Evolutionary conservation across 2,329 filamentous ascomycete species (phyloP), one percentile per base, ranked within the genome.

Genomic region (Plectosphaerella cucumerina): DNA sequence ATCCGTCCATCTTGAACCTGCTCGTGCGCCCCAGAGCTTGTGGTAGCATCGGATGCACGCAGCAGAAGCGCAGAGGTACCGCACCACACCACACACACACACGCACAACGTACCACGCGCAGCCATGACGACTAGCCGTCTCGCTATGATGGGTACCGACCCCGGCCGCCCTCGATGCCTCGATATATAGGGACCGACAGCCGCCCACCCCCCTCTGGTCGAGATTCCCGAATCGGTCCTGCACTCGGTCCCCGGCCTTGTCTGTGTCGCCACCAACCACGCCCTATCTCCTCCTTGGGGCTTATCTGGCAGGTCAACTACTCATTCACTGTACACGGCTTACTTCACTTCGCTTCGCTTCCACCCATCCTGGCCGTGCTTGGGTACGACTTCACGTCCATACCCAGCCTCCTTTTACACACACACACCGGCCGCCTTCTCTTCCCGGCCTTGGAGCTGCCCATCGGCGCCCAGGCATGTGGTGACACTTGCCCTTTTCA

Each of bases 11-110:
- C 23, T 26, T 26, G 23, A 26, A 26, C 23, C 23, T 26, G 23
- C 23, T 26, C 23, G 23, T 26, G 23, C 23, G 23, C 23, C n/a
- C n/a, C n/a, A n/a, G n/a, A 26, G 5, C 23, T 26, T 26, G 51
- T 42, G 42, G 43, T 50, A 45, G 41, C 46, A 44, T 48, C 44
- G 47, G 46, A 22, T 41, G 26, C 22, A 22, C 37, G 26, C 22
- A 41, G 46, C 35, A 33, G n/a, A n/a, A 26, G 23, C 23, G 8
- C 9, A 31, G 26, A 31, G 26, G 26, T 31, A 31, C 26, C 26
- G 26, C 12, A 31, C 26, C 26, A 11, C 41, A 20, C 33, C 35
- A 31, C 26, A 31, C 26, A 31, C 23, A 26, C 47, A 46, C 9
- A 44, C 50, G 2, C 50, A 52, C 17, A 37, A 39, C 23, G 47